Conservation (phyloP, 2,329 filamentous ascomycete genomes). For the Aspergillus sp. region DNA sequence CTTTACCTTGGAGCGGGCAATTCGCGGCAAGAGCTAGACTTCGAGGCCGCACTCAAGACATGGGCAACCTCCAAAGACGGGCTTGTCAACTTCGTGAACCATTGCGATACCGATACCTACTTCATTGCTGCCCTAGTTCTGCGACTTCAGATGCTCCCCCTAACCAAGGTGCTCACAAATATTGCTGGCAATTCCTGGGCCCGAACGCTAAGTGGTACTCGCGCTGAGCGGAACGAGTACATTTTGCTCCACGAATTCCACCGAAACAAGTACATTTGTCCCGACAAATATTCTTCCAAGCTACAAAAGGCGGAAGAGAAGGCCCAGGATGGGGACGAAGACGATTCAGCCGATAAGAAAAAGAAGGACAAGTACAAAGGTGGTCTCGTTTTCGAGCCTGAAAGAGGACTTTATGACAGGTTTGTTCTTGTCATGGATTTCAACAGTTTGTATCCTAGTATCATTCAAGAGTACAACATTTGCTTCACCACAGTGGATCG, state of each 20-base stretch:
- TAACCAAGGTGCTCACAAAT: constrained; percentile 95
- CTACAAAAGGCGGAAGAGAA: constrained; percentile 73
- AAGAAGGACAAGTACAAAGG: constrained; percentile 99
- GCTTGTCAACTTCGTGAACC: constrained; percentile 87
- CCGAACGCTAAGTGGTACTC: constrained; percentile 88
- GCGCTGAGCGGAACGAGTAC: constrained; percentile 97
- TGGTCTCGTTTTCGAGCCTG: constrained; percentile 95
- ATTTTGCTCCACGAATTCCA: constrained; percentile 97
- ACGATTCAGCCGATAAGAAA: constrained; percentile 69
- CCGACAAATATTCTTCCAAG: constrained; percentile 85
- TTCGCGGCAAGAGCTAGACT: constrained; percentile 79
- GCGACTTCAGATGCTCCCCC: constrained; percentile 83
- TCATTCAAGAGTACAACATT: constrained; percentile 99
- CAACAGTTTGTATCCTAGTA: constrained; percentile 97
- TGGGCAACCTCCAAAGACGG: constrained; percentile 84
- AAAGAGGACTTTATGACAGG: constrained; percentile 96
- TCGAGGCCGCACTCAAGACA: constrained; percentile 78
- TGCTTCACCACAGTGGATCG: constrained; percentile 98
- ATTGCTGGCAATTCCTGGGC: constrained; percentile 98
- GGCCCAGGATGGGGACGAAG: constrained; percentile 63
- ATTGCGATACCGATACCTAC: constrained; percentile 93
- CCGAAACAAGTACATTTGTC: constrained; percentile 95
- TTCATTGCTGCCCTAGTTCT: constrained; percentile 90
- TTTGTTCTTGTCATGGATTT: constrained; percentile 99
- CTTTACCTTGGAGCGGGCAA: constrained; percentile 76